phyloP scores from a whole-genome alignment of 176 grass and related monocot species.

The Paspalum vaginatum region DNA sequence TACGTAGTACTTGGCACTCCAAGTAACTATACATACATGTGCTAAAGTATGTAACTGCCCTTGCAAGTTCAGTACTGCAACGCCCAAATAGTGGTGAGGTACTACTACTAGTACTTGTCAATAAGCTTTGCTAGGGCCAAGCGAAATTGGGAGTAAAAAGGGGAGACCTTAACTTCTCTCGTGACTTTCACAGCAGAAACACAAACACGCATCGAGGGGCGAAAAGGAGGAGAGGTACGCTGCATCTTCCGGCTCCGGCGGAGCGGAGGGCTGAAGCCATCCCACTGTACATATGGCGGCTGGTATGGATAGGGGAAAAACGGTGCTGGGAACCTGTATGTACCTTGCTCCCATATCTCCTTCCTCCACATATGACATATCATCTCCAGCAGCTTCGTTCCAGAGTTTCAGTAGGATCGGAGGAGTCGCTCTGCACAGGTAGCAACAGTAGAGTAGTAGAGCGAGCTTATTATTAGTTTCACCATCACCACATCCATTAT shows the following conservation, averaged over 20 bases:
- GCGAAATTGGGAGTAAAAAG: not conserved
- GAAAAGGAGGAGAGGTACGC: not conserved
- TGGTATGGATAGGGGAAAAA: not conserved
- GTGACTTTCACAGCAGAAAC: slow-evolving; percentile 23
- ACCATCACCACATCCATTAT: not conserved
- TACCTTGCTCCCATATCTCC: not conserved
- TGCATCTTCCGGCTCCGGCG: slow-evolving; percentile 31
- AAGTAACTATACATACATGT: not conserved
- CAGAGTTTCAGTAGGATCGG: not conserved
- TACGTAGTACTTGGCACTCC: slow-evolving; percentile 5
- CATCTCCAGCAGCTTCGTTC: slow-evolving; percentile 20
- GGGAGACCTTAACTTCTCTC: not conserved
- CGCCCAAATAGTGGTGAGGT: not conserved
- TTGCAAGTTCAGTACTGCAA: slow-evolving; percentile 27
- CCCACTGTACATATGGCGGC: not conserved
- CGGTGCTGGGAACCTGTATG: not conserved
- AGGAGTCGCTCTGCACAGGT: not conserved
- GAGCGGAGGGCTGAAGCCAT: not conserved
- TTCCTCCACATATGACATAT: not conserved
- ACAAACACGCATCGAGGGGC: not conserved
- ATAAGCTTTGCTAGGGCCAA: not conserved
- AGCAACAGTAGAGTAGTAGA: not conserved
- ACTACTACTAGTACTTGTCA: not conserved
- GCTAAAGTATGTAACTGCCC: not conserved
- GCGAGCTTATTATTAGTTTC: not conserved